Conservation (phyloP, 2,329 filamentous ascomycete species). For the Fusarium cyanostomum region DNA sequence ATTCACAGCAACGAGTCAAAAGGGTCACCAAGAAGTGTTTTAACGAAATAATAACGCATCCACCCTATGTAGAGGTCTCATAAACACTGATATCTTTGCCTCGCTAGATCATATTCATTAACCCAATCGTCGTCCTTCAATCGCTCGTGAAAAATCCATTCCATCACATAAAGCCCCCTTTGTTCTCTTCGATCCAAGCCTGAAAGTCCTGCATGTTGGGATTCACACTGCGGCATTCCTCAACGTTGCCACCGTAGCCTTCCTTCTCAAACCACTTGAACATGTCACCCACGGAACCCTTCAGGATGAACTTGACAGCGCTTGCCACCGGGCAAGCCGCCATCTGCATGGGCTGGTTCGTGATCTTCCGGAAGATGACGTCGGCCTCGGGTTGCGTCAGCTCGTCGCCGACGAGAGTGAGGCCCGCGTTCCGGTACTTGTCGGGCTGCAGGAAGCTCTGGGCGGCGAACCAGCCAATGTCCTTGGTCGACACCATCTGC, state of each 20-base stretch:
- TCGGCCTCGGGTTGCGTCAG: conserved; percentile 25
- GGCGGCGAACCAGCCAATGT: conserved; percentile 55
- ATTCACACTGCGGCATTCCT: conserved; percentile 5
- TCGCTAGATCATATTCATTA: no score
- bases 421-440: conserved; percentile 22
- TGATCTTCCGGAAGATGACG: conserved; percentile 8
- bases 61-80: no score
- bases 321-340: conserved; percentile 20
- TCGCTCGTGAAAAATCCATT: no score
- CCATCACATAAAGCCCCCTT: background rate
- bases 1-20: no score
- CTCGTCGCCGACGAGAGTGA: conserved; percentile 31
- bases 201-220: conserved; percentile 17
- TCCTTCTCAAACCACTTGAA: conserved; percentile 28
- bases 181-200: conserved; percentile 10
- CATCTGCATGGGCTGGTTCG: conserved; percentile 7
- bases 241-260: conserved; percentile 29
- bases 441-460: conserved; percentile 49
- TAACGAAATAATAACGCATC: no score
- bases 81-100: no score
- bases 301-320: conserved; percentile 22
- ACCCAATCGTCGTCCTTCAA: no score
- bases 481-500: conserved; percentile 50
- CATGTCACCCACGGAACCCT: conserved; percentile 20
- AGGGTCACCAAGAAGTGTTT: no score